These are phyloP conservation scores for Metarhizium anisopliae DNA, from an alignment of 2,329 filamentous ascomycete species.

Conservation along the genomic window DNA sequence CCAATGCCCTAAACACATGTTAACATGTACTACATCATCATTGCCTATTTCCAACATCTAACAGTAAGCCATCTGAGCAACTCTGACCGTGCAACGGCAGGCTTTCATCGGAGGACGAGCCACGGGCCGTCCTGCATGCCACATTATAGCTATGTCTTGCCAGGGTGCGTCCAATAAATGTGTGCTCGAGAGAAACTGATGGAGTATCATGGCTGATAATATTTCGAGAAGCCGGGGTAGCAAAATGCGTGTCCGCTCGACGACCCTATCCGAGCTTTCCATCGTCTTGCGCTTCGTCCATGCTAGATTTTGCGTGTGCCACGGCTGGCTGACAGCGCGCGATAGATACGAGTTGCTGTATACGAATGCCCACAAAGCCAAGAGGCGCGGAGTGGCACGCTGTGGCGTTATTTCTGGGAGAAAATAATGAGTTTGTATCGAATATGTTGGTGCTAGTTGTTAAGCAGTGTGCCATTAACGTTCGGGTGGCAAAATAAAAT, in stretches of 20 bases:
- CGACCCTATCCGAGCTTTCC: constrained; percentile 19
- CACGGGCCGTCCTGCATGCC: constrained; percentile 1
- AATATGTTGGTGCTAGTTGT: constrained; percentile 3
- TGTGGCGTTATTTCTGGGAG: constrained; percentile 6
- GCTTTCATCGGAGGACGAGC: background rate
- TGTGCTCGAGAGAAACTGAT: constrained; percentile 2
- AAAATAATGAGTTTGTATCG: constrained; percentile 1
- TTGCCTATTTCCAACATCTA: background rate
- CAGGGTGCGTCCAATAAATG: constrained; percentile 4
- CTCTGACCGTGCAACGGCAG: background rate
- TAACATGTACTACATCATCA: background rate
- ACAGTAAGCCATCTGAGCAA: background rate
- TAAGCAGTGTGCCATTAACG: constrained; percentile 10
- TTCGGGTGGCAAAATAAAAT: background rate
- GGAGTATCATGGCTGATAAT: background rate
- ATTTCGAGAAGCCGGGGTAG: constrained; percentile 17
- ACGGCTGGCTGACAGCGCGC: constrained; percentile 5
- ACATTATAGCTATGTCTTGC: constrained; percentile 7
- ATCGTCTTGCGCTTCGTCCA: constrained; percentile 14
- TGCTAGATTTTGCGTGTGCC: background rate
- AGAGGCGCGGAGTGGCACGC: constrained; percentile 12
- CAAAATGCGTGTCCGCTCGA: constrained; percentile 15
- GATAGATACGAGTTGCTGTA: constrained; percentile 18
- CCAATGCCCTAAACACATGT: background rate
- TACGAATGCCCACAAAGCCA: constrained; percentile 20